Conservation (phyloP, 768 basidiomycete genomes). For the Phanerodontia chrysosporium region DNA sequence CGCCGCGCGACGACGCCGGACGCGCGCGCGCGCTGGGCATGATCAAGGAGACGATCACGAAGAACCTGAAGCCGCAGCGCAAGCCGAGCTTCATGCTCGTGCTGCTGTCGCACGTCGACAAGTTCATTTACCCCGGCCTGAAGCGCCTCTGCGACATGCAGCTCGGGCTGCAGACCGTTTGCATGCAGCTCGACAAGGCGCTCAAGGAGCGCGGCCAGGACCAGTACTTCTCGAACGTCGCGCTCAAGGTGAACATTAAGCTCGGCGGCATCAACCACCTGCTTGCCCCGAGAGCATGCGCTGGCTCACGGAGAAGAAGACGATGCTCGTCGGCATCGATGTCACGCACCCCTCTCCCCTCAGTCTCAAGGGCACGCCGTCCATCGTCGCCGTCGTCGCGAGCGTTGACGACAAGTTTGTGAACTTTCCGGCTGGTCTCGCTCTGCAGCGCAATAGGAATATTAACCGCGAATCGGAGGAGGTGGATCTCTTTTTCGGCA, state of each 20-base stretch:
- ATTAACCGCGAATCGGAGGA: slow-evolving; percentile 33
- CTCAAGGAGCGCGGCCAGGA: slow-evolving; percentile 57
- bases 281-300: slow-evolving; percentile 50
- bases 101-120: slow-evolving; percentile 58
- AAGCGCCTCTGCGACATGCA: slow-evolving; percentile 73
- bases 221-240: slow-evolving; percentile 80
- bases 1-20: slow-evolving; percentile 34
- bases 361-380: slow-evolving; percentile 68
- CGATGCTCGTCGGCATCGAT: slow-evolving; percentile 88
- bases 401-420: slow-evolving; percentile 66
- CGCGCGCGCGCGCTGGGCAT: slow-evolving; percentile 40
- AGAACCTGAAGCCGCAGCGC: slow-evolving; percentile 13
- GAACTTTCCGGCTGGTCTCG: slow-evolving; percentile 73
- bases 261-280: slow-evolving; percentile 78
- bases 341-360: slow-evolving; percentile 76
- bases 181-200: slow-evolving; percentile 62
- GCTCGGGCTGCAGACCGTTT: slow-evolving; percentile 70
- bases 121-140: slow-evolving; percentile 79
- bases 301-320: slow-evolving; percentile 64
- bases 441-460: slow-evolving; percentile 53
- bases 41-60: slow-evolving; percentile 30
- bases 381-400: slow-evolving; percentile 80
- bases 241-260: slow-evolving; percentile 80
- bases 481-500: slow-evolving; percentile 20
- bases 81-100: slow-evolving; percentile 69